Evolutionary conservation across 805 yeast species (phyloP), one percentile per base, ranked within the genome.

Genomic region (Ogataea zsoltii): DNA sequence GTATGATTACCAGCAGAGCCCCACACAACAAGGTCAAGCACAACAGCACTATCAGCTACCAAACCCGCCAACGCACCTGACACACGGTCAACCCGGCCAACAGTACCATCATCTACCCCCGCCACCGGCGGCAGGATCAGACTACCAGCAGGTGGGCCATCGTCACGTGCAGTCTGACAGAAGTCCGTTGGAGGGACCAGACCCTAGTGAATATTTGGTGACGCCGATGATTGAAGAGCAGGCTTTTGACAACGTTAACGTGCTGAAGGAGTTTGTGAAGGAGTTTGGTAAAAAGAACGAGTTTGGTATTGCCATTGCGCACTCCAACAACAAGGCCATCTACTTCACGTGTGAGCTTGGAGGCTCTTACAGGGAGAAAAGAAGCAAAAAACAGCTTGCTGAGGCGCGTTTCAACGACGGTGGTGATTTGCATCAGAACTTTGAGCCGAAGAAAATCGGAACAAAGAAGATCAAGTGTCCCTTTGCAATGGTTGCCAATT

Each of bases 311-410:
- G 82, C 79, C 16, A 77, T 78, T 58, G 80, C 82, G 21, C 82
- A 78, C 61, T 76, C 80, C 29, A 78, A 78, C 59, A 72, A 70
- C 49, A 78, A 78, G 58, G 82, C 82, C 29, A 78, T 78, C 48
- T 78, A 78, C 60, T 78, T 76, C 59, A 78, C 82, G 9, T 78
- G 83, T 58, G 82, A 77, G 58, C 63, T 77, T 36, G 83, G 83
- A 36, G 83, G 83, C 18, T 66, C 75, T 19, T 77, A 77, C 56
- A 66, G 83, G 46, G 79, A 76, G 54, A 77, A 77, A 57, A 72
- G 75, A 42, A 60, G 51, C 45, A 51, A 59, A 48, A 57, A 52
- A 18, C 49, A 59, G 54, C 44, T 45, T 23, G 30, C 43, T 4
- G 42, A 36, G 5, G 38, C 63, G 14, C 61, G 63, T 34, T 57